Evolutionary conservation across 768 basidiomycete genomes (phyloP).

Genomic region (Boletus bicolor): DNA sequence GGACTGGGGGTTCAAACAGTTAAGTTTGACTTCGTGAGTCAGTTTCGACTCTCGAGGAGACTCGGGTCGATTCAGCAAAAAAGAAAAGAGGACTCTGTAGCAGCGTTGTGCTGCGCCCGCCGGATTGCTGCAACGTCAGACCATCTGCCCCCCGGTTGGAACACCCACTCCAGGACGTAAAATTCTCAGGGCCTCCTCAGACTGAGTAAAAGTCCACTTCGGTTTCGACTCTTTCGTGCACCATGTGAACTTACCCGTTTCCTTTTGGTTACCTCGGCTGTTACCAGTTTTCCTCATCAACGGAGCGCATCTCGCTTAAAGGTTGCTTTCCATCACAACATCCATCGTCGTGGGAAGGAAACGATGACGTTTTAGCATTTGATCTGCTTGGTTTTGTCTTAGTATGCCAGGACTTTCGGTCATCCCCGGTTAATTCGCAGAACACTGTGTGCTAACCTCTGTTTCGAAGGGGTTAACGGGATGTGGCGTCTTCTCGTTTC

Average conservation of each 20-base stretch:
- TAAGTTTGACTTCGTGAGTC: neutral
- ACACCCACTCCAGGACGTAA: too few relatives aligned
- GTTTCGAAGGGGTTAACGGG: too few relatives aligned
- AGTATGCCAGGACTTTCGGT: neutral
- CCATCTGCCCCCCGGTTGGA: too few relatives aligned
- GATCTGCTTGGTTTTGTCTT: neutral
- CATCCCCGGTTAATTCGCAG: neutral
- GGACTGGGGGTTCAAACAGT: neutral
- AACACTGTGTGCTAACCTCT: too few relatives aligned
- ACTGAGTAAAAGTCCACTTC: too few relatives aligned
- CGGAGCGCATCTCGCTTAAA: neutral
- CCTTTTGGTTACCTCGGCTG: too few relatives aligned
- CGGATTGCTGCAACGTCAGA: too few relatives aligned
- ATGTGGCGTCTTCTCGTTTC: neutral
- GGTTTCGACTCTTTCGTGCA: neutral
- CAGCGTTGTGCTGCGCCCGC: too few relatives aligned
- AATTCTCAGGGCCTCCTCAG: too few relatives aligned
- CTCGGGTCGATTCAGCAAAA: too few relatives aligned
- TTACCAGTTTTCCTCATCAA: neutral
- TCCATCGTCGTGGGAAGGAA: slow-evolving; percentile 8
- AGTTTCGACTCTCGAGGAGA: too few relatives aligned
- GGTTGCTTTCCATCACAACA: neutral
- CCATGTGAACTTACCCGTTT: neutral
- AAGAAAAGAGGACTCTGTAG: too few relatives aligned
- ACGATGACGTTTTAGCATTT: neutral